Percentiles rank a stretch among this genome's conserved stretches.
phyloP scores from a whole-genome alignment of 306 rosid genomes.

The Citrullus colocynthis region DNA sequence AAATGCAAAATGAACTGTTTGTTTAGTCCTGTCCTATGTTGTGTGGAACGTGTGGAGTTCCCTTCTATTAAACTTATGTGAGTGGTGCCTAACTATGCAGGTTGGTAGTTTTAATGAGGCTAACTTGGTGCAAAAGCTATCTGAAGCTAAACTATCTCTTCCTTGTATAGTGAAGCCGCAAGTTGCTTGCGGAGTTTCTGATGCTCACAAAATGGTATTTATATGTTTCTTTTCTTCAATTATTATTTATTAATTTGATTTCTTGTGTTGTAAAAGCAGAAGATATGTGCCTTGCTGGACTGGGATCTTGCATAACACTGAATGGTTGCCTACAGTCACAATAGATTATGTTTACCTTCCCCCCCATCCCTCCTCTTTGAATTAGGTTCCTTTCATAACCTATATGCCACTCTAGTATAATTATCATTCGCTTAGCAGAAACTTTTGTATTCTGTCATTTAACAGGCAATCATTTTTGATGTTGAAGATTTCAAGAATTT shows the following conservation, averaged over 20 bases:
- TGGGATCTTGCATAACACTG: neutral
- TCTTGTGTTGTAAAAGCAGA: neutral
- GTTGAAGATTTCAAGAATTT: conserved; percentile 50
- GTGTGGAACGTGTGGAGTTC: neutral
- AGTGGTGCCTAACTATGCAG: conserved; percentile 12
- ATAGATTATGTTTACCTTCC: neutral
- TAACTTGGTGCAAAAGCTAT: conserved; percentile 31
- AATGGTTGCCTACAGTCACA: neutral
- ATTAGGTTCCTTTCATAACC: neutral
- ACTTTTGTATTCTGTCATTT: neutral
- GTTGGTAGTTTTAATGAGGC: conserved; percentile 43
- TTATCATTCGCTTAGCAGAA: neutral
- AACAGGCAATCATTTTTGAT: conserved; percentile 62
- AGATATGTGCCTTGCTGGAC: neutral
- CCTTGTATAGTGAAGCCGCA: conserved; percentile 90
- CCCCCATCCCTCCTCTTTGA: neutral
- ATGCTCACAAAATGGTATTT: conserved; percentile 72
- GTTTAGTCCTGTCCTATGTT: neutral
- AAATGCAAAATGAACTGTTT: neutral
- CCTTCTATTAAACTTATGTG: neutral
- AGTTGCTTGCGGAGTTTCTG: conserved; percentile 83
- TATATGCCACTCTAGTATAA: neutral
- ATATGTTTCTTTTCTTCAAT: neutral
- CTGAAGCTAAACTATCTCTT: conserved; percentile 48
- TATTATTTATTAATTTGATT: neutral